Conservation (phyloP, 2,329 filamentous ascomycete species). For the Alternaria metachromatica region DNA sequence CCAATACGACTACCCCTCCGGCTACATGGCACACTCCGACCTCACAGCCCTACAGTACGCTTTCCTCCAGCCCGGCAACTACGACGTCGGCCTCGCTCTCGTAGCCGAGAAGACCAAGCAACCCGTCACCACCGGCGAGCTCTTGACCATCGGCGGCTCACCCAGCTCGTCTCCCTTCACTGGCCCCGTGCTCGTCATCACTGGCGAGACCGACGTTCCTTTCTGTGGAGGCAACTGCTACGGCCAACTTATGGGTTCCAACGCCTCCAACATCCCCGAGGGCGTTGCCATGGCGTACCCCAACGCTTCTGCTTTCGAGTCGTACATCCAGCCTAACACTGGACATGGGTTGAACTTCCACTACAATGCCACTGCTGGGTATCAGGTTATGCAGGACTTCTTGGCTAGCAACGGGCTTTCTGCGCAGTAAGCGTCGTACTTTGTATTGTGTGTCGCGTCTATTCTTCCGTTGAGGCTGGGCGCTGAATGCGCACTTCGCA, state of each 20-base stretch:
- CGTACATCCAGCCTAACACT: constrained; percentile 61
- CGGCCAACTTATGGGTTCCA: constrained; percentile 47
- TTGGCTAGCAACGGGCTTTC: constrained; percentile 36
- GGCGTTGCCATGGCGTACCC: constrained; percentile 53
- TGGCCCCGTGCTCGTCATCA: constrained; percentile 66
- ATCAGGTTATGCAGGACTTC: constrained; percentile 48
- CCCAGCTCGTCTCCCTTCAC: constrained; percentile 50
- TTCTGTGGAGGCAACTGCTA: constrained; percentile 69
- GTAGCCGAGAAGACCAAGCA: constrained; percentile 58
- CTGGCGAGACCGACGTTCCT: constrained; percentile 59
- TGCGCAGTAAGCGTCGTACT: constrained; percentile 6
- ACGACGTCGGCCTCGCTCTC: constrained; percentile 61
- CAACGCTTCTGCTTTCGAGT: constrained; percentile 58
- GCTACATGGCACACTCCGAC: constrained; percentile 61
- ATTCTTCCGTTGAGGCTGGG: neutral
- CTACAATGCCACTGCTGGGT: constrained; percentile 51
- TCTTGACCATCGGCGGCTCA: constrained; percentile 61
- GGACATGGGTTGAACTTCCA: constrained; percentile 57
- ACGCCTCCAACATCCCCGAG: constrained; percentile 54
- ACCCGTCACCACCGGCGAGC: constrained; percentile 64
- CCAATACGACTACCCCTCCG: constrained; percentile 48
- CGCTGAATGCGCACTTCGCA: neutral
- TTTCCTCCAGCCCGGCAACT: constrained; percentile 58
- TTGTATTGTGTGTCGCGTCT: neutral
- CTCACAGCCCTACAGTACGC: constrained; percentile 59